Evolutionary conservation across 2,329 filamentous ascomycete species (phyloP).

Genomic region (Botryotinia globosa): DNA sequence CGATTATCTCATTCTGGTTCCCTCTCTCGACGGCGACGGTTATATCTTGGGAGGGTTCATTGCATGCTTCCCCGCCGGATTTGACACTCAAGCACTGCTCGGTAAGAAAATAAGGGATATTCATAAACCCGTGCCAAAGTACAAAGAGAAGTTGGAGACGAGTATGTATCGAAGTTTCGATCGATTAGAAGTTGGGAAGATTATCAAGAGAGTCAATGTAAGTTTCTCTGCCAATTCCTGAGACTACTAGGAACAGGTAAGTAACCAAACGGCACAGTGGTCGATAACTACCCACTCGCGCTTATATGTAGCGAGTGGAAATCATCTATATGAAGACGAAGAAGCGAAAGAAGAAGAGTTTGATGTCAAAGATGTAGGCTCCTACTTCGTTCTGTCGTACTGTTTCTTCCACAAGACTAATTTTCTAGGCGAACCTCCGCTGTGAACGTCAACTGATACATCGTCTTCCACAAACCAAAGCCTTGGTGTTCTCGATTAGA

Average conservation of each 20-base stretch:
- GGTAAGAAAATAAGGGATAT: constrained; percentile 52
- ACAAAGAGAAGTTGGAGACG: constrained; percentile 52
- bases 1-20: constrained; percentile 58
- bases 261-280: constrained; percentile 39
- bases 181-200: constrained; percentile 49
- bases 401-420: background rate
- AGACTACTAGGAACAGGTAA: background rate
- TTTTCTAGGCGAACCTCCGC: constrained; percentile 46
- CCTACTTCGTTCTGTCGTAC: background rate
- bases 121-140: constrained; percentile 57
- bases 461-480: constrained; percentile 51
- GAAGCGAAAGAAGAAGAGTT: constrained; percentile 40
- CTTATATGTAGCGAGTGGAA: constrained; percentile 42
- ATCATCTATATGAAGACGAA: constrained; percentile 44
- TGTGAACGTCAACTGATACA: constrained; percentile 62
- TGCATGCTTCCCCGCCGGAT: constrained; percentile 57
- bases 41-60: constrained; percentile 57
- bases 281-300: constrained; percentile 43
- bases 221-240: constrained; percentile 10
- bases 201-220: constrained; percentile 54
- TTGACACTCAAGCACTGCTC: constrained; percentile 55
- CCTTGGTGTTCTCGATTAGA: constrained; percentile 60
- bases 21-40: constrained; percentile 38
- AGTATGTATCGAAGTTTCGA: constrained; percentile 63
- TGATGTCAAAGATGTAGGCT: constrained; percentile 45